Conservation (phyloP, 495 filamentous ascomycete species). For the Cryomyces minteri region DNA sequence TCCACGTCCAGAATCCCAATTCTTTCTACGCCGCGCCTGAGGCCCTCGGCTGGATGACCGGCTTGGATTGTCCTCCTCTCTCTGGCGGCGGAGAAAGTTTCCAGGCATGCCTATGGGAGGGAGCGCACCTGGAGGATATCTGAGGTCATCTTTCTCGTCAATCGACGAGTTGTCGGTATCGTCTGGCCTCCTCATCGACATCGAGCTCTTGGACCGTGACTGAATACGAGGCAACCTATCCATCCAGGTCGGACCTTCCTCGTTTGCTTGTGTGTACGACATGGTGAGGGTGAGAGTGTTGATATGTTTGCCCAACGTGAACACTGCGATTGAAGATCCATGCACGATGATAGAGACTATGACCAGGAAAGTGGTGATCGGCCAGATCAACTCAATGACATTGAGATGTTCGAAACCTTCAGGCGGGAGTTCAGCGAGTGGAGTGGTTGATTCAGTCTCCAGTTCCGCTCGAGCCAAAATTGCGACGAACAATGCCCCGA, state of each 20-base stretch:
- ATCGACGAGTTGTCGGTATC: conserved; percentile 27
- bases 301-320: conserved; percentile 94
- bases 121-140: conserved; percentile 61
- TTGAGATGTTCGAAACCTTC: conserved; percentile 36
- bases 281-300: conserved; percentile 91
- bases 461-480: conserved; percentile 83
- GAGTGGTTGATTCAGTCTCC: conserved; percentile 53
- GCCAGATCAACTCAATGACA: conserved; percentile 78
- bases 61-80: conserved; percentile 50
- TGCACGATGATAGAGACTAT: conserved; percentile 91
- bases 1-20: conserved; percentile 52
- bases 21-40: conserved; percentile 42
- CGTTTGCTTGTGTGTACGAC: conserved; percentile 80
- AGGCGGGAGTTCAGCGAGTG: conserved; percentile 40
- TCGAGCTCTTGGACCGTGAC: conserved; percentile 63
- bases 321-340: conserved; percentile 94
- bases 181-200: conserved; percentile 55
- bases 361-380: conserved; percentile 86
- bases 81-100: conserved; percentile 65
- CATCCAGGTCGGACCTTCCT: conserved; percentile 89
- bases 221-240: conserved; percentile 79
- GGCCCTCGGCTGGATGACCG: conserved; percentile 38
- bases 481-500: conserved; percentile 90
- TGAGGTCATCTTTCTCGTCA: conserved; percentile 39
- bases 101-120: conserved; percentile 58